phyloP scores from a whole-genome alignment of 176 grass and related monocot species.

The Zizania latifolia region DNA sequence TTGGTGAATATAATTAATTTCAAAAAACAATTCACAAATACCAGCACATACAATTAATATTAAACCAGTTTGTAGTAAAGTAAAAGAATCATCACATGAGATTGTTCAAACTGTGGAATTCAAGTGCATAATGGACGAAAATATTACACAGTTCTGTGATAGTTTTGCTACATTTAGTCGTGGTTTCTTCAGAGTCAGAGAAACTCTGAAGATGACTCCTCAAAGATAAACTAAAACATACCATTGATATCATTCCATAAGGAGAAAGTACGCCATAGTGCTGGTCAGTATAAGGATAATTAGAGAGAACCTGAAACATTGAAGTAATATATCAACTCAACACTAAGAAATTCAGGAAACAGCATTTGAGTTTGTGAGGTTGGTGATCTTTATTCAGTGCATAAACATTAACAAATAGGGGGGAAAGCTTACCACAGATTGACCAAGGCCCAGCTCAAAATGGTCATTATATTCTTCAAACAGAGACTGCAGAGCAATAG shows the following conservation, averaged over 20 bases:
- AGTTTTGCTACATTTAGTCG: background rate
- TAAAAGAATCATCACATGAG: background rate
- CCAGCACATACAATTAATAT: background rate
- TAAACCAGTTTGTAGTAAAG: background rate
- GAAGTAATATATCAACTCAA: background rate
- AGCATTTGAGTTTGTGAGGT: background rate
- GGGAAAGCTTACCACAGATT: conserved; percentile 51
- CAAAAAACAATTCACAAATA: too few species aligned
- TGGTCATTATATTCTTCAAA: conserved; percentile 38
- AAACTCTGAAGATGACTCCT: background rate
- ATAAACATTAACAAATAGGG: conserved; percentile 4
- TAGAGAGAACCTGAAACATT: conserved; percentile 44
- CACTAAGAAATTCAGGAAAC: background rate
- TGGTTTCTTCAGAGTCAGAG: background rate
- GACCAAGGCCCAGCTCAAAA: conserved; percentile 74
- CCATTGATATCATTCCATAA: conserved; percentile 52
- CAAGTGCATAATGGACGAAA: background rate
- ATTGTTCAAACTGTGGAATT: conserved; percentile 3
- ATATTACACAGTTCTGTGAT: background rate
- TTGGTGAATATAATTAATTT: too few species aligned
- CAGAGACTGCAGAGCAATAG: conserved; percentile 41
- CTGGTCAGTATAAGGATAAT: conserved; percentile 55
- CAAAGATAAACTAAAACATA: conserved; percentile 33
- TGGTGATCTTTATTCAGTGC: background rate
- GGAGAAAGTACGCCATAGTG: conserved; percentile 58